phyloP scores from a whole-genome alignment of 176 grass and related monocot genomes.

The Triticum turgidum region DNA sequence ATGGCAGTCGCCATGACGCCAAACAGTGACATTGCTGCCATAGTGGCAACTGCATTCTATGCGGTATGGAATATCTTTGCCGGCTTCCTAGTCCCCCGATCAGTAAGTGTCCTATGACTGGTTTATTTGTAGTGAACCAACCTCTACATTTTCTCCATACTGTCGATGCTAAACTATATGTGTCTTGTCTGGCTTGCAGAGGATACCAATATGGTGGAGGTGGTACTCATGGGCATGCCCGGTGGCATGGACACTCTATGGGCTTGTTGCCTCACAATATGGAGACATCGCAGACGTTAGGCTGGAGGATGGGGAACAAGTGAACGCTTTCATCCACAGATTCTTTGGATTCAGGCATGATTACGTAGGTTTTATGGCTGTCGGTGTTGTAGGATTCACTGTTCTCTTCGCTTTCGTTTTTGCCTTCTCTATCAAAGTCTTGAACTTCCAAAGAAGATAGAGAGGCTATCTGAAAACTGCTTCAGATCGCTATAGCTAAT shows the following conservation, averaged over 20 bases:
- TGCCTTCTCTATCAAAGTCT: conserved; percentile 58
- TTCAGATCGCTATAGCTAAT: neutral
- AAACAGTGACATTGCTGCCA: conserved; percentile 82
- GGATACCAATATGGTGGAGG: conserved; percentile 98
- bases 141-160: neutral
- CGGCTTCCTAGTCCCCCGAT: conserved; percentile 75
- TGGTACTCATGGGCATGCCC: conserved; percentile 93
- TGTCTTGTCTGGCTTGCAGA: conserved; percentile 53
- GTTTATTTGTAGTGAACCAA: neutral
- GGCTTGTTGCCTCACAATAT: conserved; percentile 78
- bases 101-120: conserved; percentile 47
- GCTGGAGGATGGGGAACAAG: conserved; percentile 43
- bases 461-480: neutral
- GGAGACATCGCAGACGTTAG: conserved; percentile 35
- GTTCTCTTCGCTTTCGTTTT: conserved; percentile 62
- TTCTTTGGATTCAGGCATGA: conserved; percentile 76
- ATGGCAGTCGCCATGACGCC: conserved; percentile 96
- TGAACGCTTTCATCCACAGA: conserved; percentile 51
- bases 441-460: conserved; percentile 69
- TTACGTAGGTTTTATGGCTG: conserved; percentile 60
- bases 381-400: conserved; percentile 62
- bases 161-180: conserved; percentile 25
- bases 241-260: conserved; percentile 87
- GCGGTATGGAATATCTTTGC: conserved; percentile 94
- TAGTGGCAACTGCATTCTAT: conserved; percentile 88